Percentiles rank a stretch among this genome's conserved stretches.
Evolutionary conservation across 306 rosid species (phyloP).

Genomic region (Fragaria iinumae): DNA sequence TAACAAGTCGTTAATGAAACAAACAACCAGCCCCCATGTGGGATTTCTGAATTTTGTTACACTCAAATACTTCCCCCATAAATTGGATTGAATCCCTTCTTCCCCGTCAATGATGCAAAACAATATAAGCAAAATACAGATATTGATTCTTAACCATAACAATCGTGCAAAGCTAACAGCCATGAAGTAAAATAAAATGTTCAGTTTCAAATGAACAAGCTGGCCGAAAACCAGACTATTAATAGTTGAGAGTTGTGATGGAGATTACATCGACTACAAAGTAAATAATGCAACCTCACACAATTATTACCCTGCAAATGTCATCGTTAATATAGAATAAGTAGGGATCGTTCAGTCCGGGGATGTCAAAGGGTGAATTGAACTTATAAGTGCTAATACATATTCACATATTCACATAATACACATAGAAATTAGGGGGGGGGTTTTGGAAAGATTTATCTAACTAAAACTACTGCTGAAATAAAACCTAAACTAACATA

Average conservation of each 20-base stretch:
- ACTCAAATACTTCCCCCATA: not conserved
- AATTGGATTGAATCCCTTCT: not conserved
- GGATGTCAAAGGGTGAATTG: too few species aligned
- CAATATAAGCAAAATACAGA: not conserved
- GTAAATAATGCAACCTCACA: too few species aligned
- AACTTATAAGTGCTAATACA: too few species aligned
- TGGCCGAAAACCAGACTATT: not conserved
- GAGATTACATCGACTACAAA: too few species aligned
- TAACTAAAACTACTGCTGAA: too few species aligned
- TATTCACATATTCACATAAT: too few species aligned
- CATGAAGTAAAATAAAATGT: not conserved
- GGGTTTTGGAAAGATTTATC: too few species aligned
- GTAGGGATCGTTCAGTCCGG: too few species aligned
- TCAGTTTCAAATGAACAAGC: not conserved
- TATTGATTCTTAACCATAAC: not conserved
- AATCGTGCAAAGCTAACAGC: constrained; percentile 10
- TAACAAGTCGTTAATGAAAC: not conserved
- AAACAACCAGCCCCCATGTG: not conserved
- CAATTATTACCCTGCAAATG: too few species aligned
- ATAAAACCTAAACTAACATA: too few species aligned
- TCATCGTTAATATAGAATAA: too few species aligned
- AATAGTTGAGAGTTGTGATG: not conserved
- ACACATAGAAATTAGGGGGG: too few species aligned
- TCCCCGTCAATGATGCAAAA: not conserved
- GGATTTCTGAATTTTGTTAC: not conserved